Conservation (phyloP, 73 alveolate genomes). For the Paramecium tetraurelia region DNA sequence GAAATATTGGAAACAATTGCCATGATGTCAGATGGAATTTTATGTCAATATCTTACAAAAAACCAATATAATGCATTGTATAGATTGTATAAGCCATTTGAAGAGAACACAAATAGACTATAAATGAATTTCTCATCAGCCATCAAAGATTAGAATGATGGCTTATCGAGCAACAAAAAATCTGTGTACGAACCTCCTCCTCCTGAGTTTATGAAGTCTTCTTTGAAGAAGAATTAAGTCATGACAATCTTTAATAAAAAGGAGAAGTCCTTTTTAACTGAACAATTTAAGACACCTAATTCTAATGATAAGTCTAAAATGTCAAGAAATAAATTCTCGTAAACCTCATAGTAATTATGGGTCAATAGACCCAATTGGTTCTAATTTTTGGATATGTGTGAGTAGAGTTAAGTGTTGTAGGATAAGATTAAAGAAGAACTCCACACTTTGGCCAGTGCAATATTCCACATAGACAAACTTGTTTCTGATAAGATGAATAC, state of each 20-base stretch:
- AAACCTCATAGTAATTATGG: conserved; percentile 40
- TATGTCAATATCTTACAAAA: background rate
- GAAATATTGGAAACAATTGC: background rate
- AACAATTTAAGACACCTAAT: background rate
- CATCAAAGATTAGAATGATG: background rate
- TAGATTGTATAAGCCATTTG: background rate
- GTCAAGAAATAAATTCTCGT: background rate
- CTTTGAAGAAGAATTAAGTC: background rate
- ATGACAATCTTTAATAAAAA: conserved; percentile 14
- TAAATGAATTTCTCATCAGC: background rate
- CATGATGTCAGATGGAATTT: background rate
- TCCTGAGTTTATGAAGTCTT: background rate
- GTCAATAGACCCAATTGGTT: conserved; percentile 44
- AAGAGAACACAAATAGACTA: background rate
- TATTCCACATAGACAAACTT: conserved; percentile 19
- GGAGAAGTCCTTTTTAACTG: conserved; percentile 4
- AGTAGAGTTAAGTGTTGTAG: background rate
- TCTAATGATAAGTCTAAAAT: background rate
- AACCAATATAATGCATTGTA: background rate
- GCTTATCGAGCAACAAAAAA: background rate
- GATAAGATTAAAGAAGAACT: conserved; percentile 10
- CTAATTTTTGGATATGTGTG: conserved; percentile 44
- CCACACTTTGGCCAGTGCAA: conserved; percentile 30
- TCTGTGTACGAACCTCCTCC: conserved; percentile 6
- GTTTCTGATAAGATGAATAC: conserved; percentile 27